Evolutionary conservation across 2,329 filamentous ascomycete genomes (phyloP).

Genomic region (Dactylella cylindrospora): DNA sequence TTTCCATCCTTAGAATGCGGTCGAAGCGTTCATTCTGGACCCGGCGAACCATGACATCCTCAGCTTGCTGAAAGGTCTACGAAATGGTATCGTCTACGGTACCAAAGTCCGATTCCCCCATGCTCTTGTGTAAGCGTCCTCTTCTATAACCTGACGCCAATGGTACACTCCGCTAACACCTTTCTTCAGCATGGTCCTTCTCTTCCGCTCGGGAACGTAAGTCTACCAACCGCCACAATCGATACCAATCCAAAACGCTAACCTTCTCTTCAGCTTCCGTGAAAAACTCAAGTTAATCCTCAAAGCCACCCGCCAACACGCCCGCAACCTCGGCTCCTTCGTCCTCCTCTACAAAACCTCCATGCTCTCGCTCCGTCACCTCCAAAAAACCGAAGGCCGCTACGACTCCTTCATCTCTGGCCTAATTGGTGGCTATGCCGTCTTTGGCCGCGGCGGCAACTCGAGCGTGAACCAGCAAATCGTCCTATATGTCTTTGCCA

Average conservation of each 20-base stretch:
- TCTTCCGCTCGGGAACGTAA: constrained; percentile 88
- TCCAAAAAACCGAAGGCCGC: constrained; percentile 56
- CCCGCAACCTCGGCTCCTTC: constrained; percentile 86
- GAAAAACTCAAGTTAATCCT: constrained; percentile 77
- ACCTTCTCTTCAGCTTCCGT: constrained; percentile 56
- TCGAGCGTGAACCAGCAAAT: constrained; percentile 93
- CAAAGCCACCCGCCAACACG: constrained; percentile 85
- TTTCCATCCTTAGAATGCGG: constrained; percentile 58
- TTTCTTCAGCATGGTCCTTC: constrained; percentile 77
- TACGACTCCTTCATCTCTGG: constrained; percentile 87
- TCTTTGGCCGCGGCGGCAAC: constrained; percentile 77
- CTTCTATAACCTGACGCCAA: background rate
- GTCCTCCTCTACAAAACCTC: constrained; percentile 84
- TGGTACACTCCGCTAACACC: background rate
- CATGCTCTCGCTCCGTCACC: constrained; percentile 72
- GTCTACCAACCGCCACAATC: constrained; percentile 50
- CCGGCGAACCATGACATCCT: constrained; percentile 82
- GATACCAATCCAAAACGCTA: background rate
- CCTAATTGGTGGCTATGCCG: constrained; percentile 83
- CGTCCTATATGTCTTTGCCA: constrained; percentile 94
- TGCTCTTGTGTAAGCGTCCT: constrained; percentile 70
- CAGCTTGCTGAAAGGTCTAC: constrained; percentile 83
- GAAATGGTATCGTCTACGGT: constrained; percentile 96
- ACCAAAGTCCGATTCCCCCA: constrained; percentile 98
- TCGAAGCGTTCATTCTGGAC: constrained; percentile 77